Base-by-base conservation (phyloP, 257 asterid species). In the Forsythia suspensa region DNA sequence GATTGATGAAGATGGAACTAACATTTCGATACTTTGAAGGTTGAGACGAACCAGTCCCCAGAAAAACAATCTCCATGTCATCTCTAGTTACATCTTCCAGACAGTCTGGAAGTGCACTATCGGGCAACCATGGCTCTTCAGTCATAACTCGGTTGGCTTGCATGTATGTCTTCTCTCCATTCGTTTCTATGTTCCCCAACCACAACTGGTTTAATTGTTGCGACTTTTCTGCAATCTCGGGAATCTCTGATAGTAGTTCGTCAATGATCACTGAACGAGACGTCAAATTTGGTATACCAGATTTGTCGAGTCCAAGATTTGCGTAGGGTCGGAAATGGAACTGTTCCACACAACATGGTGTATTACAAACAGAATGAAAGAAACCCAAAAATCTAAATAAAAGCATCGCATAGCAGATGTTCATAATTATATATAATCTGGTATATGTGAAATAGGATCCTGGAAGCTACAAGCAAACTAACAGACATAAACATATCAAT, bases 1-100 rank as follows among this genome's bases (percentile, higher is more conserved):
- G 86, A 88, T 96, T 94, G 80, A 96, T 85, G 84, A 96, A 89
- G 78, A 96, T 89, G 24, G 99, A 92, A 88, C 90, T 92, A 73
- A 96, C 98, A 40, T 96, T 96, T 75, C 99, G 91, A 84, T 96
- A 94, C 75, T 96, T 96, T n/a, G 99, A 96, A 74, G 99, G 98
- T 81, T 96, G 99, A 70, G 99, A 94, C 66, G 99, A 96, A 44
- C 99, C 99, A 4, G 99, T 96, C 74, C 99, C 99, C 6, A 96
- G 97, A 81, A 96, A 92, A 86, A 96, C 96, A 77, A 96, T 94
- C 91, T 96, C 99, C 88, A 86, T 80, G 48, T 94, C 94, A 74
- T 94, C 96, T 86, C 99, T 85, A 37, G 88, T 78, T 78, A 92
- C 84, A 68, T 88, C 86, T 84, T 92, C 93, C 76, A 96, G 94